Conservation (phyloP, 768 basidiomycete genomes). For the Tylopilus rubrobrunneus region DNA sequence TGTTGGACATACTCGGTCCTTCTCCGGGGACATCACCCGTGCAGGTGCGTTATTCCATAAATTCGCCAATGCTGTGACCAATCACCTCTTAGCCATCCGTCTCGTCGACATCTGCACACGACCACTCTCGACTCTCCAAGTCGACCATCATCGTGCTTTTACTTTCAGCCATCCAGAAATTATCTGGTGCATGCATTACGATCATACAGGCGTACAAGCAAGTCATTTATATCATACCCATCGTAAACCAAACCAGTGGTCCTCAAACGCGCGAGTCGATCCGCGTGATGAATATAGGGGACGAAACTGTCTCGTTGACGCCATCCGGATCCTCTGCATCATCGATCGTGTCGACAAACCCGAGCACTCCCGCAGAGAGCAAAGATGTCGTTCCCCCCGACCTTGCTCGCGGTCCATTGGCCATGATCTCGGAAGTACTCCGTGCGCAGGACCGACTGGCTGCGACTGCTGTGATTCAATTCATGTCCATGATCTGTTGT, state of each 20-base stretch:
- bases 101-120: slow-evolving; percentile 25
- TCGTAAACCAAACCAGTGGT: slow-evolving; percentile 47
- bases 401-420: slow-evolving; percentile 42
- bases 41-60: slow-evolving; percentile 14
- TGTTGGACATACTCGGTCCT: slow-evolving; percentile 63
- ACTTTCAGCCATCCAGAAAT: slow-evolving; percentile 68
- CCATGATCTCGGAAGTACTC: slow-evolving; percentile 49
- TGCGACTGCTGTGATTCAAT: slow-evolving; percentile 42
- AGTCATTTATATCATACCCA: slow-evolving; percentile 58
- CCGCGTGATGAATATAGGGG: neutral
- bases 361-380: slow-evolving; percentile 2
- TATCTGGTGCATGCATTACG: slow-evolving; percentile 66
- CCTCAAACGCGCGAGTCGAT: neutral
- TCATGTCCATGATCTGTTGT: slow-evolving; percentile 43
- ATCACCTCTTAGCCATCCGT: slow-evolving; percentile 16
- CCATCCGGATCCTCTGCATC: slow-evolving; percentile 23
- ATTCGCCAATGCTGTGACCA: neutral
- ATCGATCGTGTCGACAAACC: slow-evolving; percentile 21
- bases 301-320: slow-evolving; percentile 3
- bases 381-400: slow-evolving; percentile 17
- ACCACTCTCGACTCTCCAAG: slow-evolving; percentile 38
- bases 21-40: slow-evolving; percentile 23
- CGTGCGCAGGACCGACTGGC: slow-evolving; percentile 46
- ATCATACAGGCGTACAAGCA: slow-evolving; percentile 69
- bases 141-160: slow-evolving; percentile 61